phyloP scores from a whole-genome alignment of 305 asterid species.

The Rubia tinctorum region DNA sequence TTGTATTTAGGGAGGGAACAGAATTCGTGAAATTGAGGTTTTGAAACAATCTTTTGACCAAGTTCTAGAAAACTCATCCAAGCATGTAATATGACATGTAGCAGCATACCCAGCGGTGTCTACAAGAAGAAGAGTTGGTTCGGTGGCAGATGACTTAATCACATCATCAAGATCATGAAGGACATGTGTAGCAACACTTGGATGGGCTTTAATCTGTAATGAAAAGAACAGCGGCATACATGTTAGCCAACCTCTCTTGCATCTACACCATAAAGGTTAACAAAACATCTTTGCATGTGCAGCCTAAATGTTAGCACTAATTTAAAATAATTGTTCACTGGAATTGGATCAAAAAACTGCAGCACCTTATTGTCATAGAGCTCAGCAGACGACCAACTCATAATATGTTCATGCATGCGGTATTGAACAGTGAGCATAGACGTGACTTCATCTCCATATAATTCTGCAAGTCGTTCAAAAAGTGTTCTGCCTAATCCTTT shows the following conservation, averaged over 20 bases:
- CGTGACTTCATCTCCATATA: conserved; percentile 74
- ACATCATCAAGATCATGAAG: conserved; percentile 75
- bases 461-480: conserved; percentile 87
- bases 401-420: conserved; percentile 93
- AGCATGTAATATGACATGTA: background rate
- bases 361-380: conserved; percentile 88
- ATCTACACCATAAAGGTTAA: background rate
- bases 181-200: conserved; percentile 79
- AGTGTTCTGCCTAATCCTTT: conserved; percentile 94
- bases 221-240: conserved; percentile 3
- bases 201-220: conserved; percentile 81
- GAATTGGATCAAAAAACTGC: background rate
- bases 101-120: conserved; percentile 83
- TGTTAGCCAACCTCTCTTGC: background rate
- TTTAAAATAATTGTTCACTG: background rate
- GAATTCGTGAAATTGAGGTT: background rate
- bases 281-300: background rate
- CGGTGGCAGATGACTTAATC: conserved; percentile 75
- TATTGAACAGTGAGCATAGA: conserved; percentile 99
- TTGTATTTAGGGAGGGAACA: background rate
- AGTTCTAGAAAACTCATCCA: background rate
- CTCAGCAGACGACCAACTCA: conserved; percentile 95
- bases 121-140: conserved; percentile 83
- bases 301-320: background rate
- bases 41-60: background rate